Evolutionary conservation across 2,329 filamentous ascomycete species (phyloP).

Genomic region (Periconia macrospinosa): DNA sequence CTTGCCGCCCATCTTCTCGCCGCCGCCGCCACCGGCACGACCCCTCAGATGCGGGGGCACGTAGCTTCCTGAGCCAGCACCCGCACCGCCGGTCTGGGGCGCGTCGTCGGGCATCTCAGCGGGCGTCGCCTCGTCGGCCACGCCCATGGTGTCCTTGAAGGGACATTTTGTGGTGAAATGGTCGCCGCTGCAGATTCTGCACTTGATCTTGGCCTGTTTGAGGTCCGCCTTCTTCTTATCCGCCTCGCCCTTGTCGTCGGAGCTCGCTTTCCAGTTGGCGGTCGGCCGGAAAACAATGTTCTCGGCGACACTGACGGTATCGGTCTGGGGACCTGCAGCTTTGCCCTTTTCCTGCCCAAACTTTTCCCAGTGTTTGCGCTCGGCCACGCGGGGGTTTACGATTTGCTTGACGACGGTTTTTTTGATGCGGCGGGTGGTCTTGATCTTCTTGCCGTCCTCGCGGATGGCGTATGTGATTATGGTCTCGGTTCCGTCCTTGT

Average conservation of each 20-base stretch:
- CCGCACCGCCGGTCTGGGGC: slow-evolving; percentile 58
- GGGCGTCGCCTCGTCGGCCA: slow-evolving; percentile 58
- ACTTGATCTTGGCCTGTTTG: slow-evolving; percentile 99
- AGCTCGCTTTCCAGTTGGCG: slow-evolving; percentile 90
- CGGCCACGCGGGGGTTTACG: slow-evolving; percentile 94
- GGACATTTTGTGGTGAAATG: slow-evolving; percentile 99
- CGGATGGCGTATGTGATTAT: slow-evolving; percentile 88
- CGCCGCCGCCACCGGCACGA: slow-evolving; percentile 66
- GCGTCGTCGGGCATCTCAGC: slow-evolving; percentile 53
- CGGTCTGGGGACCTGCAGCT: slow-evolving; percentile 75
- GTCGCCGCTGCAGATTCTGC: slow-evolving; percentile 97
- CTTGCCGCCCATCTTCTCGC: slow-evolving; percentile 90
- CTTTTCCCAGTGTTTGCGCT: slow-evolving; percentile 90
- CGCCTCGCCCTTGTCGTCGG: slow-evolving; percentile 74
- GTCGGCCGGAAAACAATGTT: slow-evolving; percentile 97
- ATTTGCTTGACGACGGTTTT: slow-evolving; percentile 88
- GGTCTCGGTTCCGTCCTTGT: slow-evolving; percentile 98
- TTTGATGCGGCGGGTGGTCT: slow-evolving; percentile 94
- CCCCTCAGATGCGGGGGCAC: slow-evolving; percentile 92
- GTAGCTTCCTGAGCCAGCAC: slow-evolving; percentile 76
- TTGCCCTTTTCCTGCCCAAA: slow-evolving; percentile 91
- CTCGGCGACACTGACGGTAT: slow-evolving; percentile 92
- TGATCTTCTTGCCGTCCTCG: slow-evolving; percentile 93
- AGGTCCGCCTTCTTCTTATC: slow-evolving; percentile 70
- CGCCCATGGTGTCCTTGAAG: slow-evolving; percentile 99